Percentiles rank a stretch among this genome's conserved stretches.
These are phyloP conservation scores for Dioszegia crocea DNA, from an alignment of 768 basidiomycete genomes.

Conservation along the genomic window DNA sequence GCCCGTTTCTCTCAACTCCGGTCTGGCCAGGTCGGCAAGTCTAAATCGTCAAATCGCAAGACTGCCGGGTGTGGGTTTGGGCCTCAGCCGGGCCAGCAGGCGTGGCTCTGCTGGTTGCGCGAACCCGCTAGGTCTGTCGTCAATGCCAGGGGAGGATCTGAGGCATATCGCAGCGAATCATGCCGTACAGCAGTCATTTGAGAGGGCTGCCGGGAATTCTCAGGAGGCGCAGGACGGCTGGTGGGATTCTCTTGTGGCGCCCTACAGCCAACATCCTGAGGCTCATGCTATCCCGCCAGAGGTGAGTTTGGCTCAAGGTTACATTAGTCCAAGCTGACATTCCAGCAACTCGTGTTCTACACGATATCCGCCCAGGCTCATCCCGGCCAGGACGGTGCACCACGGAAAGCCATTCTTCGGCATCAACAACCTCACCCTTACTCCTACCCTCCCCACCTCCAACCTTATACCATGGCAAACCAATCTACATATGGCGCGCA, in stretches of 20 bases:
- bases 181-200: background rate
- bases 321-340: background rate
- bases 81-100: background rate
- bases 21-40: conserved; percentile 19
- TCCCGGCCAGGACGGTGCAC: conserved; percentile 40
- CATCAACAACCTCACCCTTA: conserved; percentile 25
- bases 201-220: background rate
- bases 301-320: conserved; percentile 17
- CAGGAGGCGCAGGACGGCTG: background rate
- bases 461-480: background rate
- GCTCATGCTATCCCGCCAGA: conserved; percentile 28
- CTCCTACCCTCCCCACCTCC: background rate
- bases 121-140: background rate
- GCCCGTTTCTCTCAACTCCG: background rate
- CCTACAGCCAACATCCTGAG: conserved; percentile 8
- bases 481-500: background rate
- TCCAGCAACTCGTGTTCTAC: conserved; percentile 40
- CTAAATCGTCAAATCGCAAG: conserved; percentile 31
- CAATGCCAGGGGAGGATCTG: background rate
- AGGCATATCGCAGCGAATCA: conserved; percentile 9
- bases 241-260: conserved; percentile 18
- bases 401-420: conserved; percentile 37
- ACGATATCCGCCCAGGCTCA: conserved; percentile 36
- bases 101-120: conserved; percentile 27
- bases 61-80: background rate